Evolutionary conservation across 2,329 filamentous ascomycete genomes (phyloP), one percentile per base, ranked within the genome.

Genomic region (Pseudogymnoascus sp.): DNA sequence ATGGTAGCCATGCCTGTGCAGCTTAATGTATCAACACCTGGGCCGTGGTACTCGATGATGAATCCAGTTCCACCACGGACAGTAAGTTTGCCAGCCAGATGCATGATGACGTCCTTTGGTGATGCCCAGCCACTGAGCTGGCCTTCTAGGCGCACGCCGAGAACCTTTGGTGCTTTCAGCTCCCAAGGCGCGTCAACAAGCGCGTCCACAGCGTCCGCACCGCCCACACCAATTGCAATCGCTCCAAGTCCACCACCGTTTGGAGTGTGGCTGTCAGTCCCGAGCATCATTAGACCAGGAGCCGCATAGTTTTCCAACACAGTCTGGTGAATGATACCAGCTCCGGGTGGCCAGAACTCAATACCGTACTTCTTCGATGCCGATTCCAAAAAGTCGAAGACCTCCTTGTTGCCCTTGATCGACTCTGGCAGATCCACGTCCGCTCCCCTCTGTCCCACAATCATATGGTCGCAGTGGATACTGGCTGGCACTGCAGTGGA

Each of bases 391-490:
- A 99, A 99, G 76, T 96, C 91, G 73, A 97, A 99, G 0, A 99
- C 92, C 80, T 99, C 94, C 75, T 92, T 92, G 77, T 99, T 99
- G 55, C 90, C 89, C 76, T 88, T 82, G 66, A 99, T 95, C 43
- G 92, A 94, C 33, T 88, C 85, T 29, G 88, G 84, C 65, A 99
- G 78, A 77, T 99, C 94, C 23, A 86, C 83, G 70, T 93, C 88
- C 37, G 93, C 94, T 64, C 94, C 94, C 73, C 87, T 89, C 77
- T 95, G 88, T 63, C 93, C 94, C 31, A 97, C 93, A 77, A 99
- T 97, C 86, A 99, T 88, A 76, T 99, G 94, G 78, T 99, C 94
- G 77, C 94, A 99, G 79, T 99, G 94, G 69, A 97, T 97, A 75
- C 92, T 97, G 59, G 94, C 93, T 10, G 94, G 94, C 59, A 99